These are phyloP conservation scores for Boletus rufocinnamomeus DNA, from an alignment of 768 basidiomycete genomes.

Conservation along the genomic window DNA sequence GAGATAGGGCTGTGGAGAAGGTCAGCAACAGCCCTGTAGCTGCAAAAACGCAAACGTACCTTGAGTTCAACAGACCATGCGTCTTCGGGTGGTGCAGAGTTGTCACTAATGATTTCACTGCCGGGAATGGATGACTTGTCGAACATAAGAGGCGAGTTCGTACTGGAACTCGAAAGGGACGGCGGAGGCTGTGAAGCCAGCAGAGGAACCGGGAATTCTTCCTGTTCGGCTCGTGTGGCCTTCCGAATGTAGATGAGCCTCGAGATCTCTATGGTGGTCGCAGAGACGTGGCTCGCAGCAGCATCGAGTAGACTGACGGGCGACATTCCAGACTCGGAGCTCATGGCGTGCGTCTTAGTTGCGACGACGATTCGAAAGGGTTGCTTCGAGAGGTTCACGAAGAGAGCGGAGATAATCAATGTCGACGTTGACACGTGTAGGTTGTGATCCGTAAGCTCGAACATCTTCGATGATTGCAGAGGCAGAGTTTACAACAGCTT, in stretches of 20 bases:
- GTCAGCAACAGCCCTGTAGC: neutral
- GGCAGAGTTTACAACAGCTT: constrained; percentile 86
- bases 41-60: constrained; percentile 40
- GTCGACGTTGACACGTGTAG: constrained; percentile 63
- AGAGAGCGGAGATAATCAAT: constrained; percentile 60
- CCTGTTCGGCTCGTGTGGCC: constrained; percentile 71
- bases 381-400: constrained; percentile 79
- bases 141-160: constrained; percentile 75
- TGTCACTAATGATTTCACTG: constrained; percentile 59
- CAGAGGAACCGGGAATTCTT: constrained; percentile 52
- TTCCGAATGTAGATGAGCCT: constrained; percentile 78
- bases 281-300: constrained; percentile 91
- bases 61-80: constrained; percentile 85
- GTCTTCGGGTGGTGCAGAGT: constrained; percentile 68
- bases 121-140: constrained; percentile 48
- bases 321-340: constrained; percentile 86
- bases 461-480: constrained; percentile 87
- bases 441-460: constrained; percentile 70
- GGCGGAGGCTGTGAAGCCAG: constrained; percentile 35
- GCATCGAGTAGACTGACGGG: constrained; percentile 96
- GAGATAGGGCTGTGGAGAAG: constrained; percentile 74
- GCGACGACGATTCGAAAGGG: constrained; percentile 87
- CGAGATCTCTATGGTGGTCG: constrained; percentile 85
- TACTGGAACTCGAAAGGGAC: constrained; percentile 65
- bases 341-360: constrained; percentile 88